Conservation (phyloP, 177 flowering plant genomes). For the Vitis hybrid region DNA sequence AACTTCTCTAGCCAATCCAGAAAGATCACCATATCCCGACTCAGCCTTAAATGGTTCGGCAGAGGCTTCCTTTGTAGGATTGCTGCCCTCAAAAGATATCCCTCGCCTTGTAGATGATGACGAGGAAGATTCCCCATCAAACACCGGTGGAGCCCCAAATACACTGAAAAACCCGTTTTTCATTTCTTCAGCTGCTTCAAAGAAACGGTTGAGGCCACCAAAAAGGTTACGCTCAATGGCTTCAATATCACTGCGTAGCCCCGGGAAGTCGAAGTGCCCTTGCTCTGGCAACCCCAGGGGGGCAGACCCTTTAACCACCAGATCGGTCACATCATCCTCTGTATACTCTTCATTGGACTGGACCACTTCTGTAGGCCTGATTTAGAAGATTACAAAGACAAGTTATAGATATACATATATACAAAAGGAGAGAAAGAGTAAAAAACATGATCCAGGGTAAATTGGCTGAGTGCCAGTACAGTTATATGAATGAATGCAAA, state of each 20-base stretch:
- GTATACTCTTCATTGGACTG: slow-evolving; percentile 79
- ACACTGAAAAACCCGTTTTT: slow-evolving; percentile 47
- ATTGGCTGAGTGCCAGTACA: too few species aligned
- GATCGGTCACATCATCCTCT: slow-evolving; percentile 80
- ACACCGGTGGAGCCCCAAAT: slow-evolving; percentile 36
- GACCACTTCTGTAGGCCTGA: slow-evolving; percentile 81
- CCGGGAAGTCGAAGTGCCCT: slow-evolving; percentile 60
- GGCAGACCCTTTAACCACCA: slow-evolving; percentile 36
- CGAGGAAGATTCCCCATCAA: slow-evolving; percentile 33
- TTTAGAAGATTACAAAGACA: too few species aligned
- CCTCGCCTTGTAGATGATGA: slow-evolving; percentile 31
- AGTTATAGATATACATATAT: too few species aligned
- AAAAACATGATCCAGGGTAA: too few species aligned
- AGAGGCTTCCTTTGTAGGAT: slow-evolving; percentile 25
- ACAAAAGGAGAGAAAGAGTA: too few species aligned
- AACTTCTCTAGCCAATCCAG: slow-evolving; percentile 71
- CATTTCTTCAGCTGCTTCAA: slow-evolving; percentile 83
- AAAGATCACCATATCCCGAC: slow-evolving; percentile 48
- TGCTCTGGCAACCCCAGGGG: slow-evolving; percentile 24
- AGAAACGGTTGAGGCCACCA: slow-evolving; percentile 53
- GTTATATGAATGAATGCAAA: too few species aligned
- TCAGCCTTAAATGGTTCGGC: slow-evolving; percentile 23
- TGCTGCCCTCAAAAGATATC: slow-evolving; percentile 39
- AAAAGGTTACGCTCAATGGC: slow-evolving; percentile 48
- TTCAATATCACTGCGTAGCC: slow-evolving; percentile 74